Conservation (phyloP, 805 yeast genomes). For the Candida maris region DNA sequence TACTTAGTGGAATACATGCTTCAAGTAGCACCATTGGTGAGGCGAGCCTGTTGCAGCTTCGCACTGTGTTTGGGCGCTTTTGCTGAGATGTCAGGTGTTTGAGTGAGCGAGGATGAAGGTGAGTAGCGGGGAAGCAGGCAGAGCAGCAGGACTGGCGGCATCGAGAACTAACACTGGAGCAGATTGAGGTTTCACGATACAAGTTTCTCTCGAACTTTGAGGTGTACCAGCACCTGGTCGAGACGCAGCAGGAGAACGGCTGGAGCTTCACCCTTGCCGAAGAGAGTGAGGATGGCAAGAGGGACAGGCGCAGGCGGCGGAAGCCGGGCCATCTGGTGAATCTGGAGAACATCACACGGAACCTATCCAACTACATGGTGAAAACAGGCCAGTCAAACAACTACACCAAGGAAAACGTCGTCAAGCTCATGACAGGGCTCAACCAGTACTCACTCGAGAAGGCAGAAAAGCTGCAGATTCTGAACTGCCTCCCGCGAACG, state of each 20-base stretch:
- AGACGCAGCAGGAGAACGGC: conserved; percentile 42
- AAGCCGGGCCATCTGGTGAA: conserved; percentile 37
- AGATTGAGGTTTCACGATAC: conserved; percentile 51
- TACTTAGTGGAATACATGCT: too few relatives aligned
- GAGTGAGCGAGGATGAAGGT: too few relatives aligned
- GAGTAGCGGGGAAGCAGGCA: too few relatives aligned
- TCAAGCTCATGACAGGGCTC: conserved; percentile 40
- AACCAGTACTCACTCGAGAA: conserved; percentile 61
- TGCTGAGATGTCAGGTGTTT: too few relatives aligned
- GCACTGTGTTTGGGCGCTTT: too few relatives aligned
- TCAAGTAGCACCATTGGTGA: too few relatives aligned
- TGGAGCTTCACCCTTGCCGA: conserved; percentile 40
- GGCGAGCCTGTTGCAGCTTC: too few relatives aligned
- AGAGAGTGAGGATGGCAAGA: conserved; percentile 14
- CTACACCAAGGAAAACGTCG: conserved; percentile 23
- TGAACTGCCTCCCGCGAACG: conserved; percentile 75
- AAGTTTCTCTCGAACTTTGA: conserved; percentile 63
- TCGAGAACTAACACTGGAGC: too few relatives aligned
- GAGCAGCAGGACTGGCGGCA: too few relatives aligned
- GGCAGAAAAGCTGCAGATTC: conserved; percentile 78
- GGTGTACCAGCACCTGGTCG: conserved; percentile 52
- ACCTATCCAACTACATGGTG: conserved; percentile 40
- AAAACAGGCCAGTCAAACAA: conserved; percentile 35
- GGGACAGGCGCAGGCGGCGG: conserved; percentile 27
- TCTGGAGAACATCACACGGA: conserved; percentile 48